These are phyloP conservation scores for Poa pratensis DNA, from an alignment of 176 grass and related monocot species.

Conservation along the genomic window DNA sequence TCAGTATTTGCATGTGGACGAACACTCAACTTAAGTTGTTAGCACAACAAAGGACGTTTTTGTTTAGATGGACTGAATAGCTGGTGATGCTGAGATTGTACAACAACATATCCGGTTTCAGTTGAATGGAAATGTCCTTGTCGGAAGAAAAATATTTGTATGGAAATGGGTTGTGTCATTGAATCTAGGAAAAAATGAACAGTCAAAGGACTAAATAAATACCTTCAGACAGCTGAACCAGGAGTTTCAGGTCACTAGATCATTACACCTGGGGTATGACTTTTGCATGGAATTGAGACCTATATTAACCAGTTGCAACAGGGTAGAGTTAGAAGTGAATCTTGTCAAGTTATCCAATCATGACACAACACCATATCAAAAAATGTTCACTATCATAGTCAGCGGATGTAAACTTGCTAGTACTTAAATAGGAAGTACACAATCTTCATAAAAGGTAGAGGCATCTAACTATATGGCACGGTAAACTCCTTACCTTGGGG, in stretches of 20 bases:
- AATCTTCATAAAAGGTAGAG: neutral
- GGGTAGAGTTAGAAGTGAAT: neutral
- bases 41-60: neutral
- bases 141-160: neutral
- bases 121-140: constrained; percentile 1
- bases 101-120: neutral
- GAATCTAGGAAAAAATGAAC: neutral
- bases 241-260: neutral
- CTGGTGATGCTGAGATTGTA: neutral
- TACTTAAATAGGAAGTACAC: constrained; percentile 23
- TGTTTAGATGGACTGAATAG: neutral
- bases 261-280: constrained; percentile 11
- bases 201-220: constrained; percentile 5
- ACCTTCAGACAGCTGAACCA: constrained; percentile 35
- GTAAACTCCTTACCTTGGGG: constrained; percentile 38
- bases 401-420: neutral
- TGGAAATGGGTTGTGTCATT: neutral
- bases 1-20: neutral
- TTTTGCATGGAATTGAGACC: constrained; percentile 22
- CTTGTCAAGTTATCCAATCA: neutral
- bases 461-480: constrained; percentile 16
- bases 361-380: neutral
- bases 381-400: neutral
- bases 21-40: neutral
- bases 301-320: constrained; percentile 33